Evolutionary conservation across 768 basidiomycete genomes (phyloP).

Genomic region (Clitopilus passeckerianus): DNA sequence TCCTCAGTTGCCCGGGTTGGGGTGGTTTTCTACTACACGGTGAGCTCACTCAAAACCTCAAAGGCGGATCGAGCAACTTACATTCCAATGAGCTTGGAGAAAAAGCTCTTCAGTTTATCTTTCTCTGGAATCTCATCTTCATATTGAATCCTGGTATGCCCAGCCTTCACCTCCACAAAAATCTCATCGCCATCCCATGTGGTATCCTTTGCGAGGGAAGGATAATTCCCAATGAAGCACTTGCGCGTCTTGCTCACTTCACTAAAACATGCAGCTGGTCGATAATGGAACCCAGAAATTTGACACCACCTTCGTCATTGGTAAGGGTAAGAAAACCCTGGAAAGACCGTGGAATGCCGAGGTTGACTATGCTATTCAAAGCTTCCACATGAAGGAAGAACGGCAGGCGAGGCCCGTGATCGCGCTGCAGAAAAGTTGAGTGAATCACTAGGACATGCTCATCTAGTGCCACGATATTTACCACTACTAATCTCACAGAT

Average conservation of each 20-base stretch:
- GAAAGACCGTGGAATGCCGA: conserved; percentile 36
- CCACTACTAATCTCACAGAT: conserved; percentile 15
- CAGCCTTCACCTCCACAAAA: conserved; percentile 25
- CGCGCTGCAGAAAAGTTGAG: conserved; percentile 10
- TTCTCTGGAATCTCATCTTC: conserved; percentile 24
- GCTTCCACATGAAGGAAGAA: conserved; percentile 16
- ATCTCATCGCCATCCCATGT: conserved; percentile 33
- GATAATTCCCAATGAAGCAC: conserved; percentile 32
- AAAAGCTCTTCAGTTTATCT: conserved; percentile 12
- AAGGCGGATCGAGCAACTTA: conserved; percentile 5
- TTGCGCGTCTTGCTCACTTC: conserved; percentile 21
- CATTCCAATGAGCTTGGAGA: conserved; percentile 19
- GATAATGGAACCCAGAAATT: conserved; percentile 29
- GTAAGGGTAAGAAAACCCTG: conserved; percentile 25
- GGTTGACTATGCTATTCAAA: conserved; percentile 21
- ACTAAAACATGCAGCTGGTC: conserved; percentile 22
- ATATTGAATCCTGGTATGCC: conserved; percentile 27
- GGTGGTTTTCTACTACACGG: no score
- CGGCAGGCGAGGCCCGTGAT: conserved; percentile 13
- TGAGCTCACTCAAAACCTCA: no score
- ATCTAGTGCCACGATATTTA: no score
- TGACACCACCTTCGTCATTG: conserved; percentile 19
- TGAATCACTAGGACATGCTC: not conserved
- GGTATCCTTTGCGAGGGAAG: conserved; percentile 10
- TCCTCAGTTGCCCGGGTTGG: no score